Base-by-base conservation (phyloP, 352 stramenopile genomes). In the Pythium pyrilobum region DNA sequence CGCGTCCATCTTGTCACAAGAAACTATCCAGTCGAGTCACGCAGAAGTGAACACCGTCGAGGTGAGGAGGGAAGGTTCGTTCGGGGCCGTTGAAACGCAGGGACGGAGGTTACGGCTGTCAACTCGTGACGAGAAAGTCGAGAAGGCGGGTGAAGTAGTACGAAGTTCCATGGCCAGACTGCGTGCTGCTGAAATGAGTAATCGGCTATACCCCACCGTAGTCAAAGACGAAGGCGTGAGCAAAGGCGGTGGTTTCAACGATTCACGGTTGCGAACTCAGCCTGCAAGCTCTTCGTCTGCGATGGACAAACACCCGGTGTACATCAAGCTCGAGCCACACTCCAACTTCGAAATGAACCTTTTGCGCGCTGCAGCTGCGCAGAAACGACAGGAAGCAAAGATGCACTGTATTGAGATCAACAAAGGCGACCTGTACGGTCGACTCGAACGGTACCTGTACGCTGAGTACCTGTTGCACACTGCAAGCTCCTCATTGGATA, bases 331-430 rank as follows among this genome's bases (percentile, higher is more conserved):
- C 21, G 82, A 92, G 39, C 82, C 82, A 16, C 85, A 89, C 37
- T 64, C 84, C 23, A 92, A 89, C 56, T 92, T 86, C 27, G 82
- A 92, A 52, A 90, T 90, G 64, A 92, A 81, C 34, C 66, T 92
- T 16, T 66, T 92, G 69, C 73, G 74, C 34, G 74, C 79, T 4
- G 80, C 88, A 48, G 77, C 79, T 16, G 81, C 79, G 10, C 77
- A 92, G 52, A 92, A 89, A 52, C 74, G 77, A 3, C 77, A 92
- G 62, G 77, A 89, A 47, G 78, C 76, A 51, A 92, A 90, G 54
- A 92, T 92, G 82, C 76, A 84, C 33, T 80, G 78, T 43, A 90
- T 92, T 50, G 82, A 87, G 41, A 77, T 75, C 23, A 87, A 88
- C 59, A 90, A 92, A 55, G 82, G 82, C 2, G 82, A 92, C 21